Percentiles rank a stretch among this genome's conserved stretches.
Evolutionary conservation across 345 rosid species (phyloP).

Genomic region (Clausena lansium): DNA sequence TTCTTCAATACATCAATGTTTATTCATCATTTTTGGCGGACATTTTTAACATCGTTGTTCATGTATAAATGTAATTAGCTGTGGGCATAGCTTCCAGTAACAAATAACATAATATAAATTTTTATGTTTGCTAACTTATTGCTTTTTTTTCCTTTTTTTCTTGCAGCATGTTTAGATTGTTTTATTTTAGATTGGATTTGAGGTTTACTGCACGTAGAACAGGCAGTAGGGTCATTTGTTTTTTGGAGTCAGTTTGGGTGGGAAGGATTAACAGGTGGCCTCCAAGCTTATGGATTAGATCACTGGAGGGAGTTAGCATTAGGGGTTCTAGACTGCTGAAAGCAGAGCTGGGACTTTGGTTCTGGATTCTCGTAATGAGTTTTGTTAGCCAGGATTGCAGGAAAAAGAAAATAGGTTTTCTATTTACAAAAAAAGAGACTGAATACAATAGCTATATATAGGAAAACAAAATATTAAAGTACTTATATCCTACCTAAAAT

Average conservation of each 20-base stretch:
- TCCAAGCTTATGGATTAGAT: background rate
- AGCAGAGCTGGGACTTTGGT: background rate
- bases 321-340: background rate
- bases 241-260: background rate
- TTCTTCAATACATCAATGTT: background rate
- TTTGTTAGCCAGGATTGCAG: too few relatives aligned
- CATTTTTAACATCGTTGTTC: background rate
- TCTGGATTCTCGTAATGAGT: background rate
- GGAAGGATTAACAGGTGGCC: background rate
- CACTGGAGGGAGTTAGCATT: background rate
- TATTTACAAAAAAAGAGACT: too few relatives aligned
- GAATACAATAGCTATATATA: too few relatives aligned
- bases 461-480: too few relatives aligned
- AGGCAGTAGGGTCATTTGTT: background rate
- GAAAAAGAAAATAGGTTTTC: too few relatives aligned
- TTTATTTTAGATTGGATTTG: background rate
- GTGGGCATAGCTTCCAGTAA: background rate
- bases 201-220: background rate
- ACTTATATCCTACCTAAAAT: too few relatives aligned
- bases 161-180: background rate
- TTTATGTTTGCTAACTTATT: background rate
- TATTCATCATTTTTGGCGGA: background rate
- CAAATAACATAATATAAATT: background rate
- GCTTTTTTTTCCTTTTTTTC: background rate
- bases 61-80: background rate